These are phyloP conservation scores for Apiospora phragmitis DNA, from an alignment of 2,329 filamentous ascomycete genomes.

Conservation along the genomic window DNA sequence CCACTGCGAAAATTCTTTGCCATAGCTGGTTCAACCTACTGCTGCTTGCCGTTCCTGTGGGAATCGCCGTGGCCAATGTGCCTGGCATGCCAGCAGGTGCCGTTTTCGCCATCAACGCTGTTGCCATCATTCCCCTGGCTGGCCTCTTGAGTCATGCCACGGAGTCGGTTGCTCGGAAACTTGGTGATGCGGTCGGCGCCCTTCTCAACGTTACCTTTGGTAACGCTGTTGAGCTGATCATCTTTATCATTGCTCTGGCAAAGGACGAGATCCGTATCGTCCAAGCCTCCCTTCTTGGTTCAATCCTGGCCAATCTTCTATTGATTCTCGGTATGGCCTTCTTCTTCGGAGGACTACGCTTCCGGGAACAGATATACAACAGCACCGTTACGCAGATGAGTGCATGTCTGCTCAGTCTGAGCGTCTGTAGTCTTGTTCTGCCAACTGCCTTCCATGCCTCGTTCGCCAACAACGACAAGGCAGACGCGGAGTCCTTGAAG, in stretches of 20 bases:
- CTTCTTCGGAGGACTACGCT: conserved; percentile 80
- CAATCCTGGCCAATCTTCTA: conserved; percentile 84
- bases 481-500: conserved; percentile 72
- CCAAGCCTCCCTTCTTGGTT: conserved; percentile 85
- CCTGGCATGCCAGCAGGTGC: conserved; percentile 56
- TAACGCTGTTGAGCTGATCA: conserved; percentile 78
- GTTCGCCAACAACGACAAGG: conserved; percentile 62
- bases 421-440: conserved; percentile 83
- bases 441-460: conserved; percentile 93
- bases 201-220: conserved; percentile 77
- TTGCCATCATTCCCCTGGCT: conserved; percentile 75
- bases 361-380: conserved; percentile 92
- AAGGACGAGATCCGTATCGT: conserved; percentile 89
- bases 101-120: conserved; percentile 72
- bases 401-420: conserved; percentile 85
- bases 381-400: conserved; percentile 96
- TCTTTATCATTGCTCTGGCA: conserved; percentile 77
- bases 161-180: conserved; percentile 70
- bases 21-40: conserved; percentile 79
- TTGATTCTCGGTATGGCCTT: conserved; percentile 93
- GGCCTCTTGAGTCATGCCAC: conserved; percentile 73
- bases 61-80: conserved; percentile 64
- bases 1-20: conserved; percentile 61
- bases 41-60: conserved; percentile 75
- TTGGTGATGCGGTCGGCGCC: conserved; percentile 73